These are phyloP conservation scores for Castanea crenata DNA, from an alignment of 306 rosid genomes.

Conservation along the genomic window DNA sequence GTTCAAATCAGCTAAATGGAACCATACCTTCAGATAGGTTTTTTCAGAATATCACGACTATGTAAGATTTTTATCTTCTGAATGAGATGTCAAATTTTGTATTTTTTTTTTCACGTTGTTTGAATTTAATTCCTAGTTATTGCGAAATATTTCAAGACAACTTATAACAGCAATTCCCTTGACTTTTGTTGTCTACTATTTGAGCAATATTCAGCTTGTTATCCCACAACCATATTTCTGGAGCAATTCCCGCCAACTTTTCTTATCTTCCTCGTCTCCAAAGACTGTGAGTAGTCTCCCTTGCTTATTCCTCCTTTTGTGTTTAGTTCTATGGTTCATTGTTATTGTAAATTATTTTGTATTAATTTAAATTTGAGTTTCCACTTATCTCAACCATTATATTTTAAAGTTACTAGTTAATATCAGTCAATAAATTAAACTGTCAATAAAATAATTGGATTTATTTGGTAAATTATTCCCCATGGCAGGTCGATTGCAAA, in stretches of 20 bases:
- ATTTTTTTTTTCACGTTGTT: neutral
- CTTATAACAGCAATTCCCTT: neutral
- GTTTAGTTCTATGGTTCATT: neutral
- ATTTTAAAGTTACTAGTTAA: neutral
- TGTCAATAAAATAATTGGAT: neutral
- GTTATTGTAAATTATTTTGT: neutral
- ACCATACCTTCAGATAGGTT: slow-evolving; percentile 57
- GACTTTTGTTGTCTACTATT: slow-evolving; percentile 1
- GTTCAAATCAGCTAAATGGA: slow-evolving; percentile 70
- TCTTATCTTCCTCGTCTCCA: slow-evolving; percentile 66
- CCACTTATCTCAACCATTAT: neutral
- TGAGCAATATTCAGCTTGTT: slow-evolving; percentile 50
- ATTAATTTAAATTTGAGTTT: neutral
- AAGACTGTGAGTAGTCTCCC: slow-evolving; percentile 52
- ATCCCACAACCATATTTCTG: slow-evolving; percentile 71
- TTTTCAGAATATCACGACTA: slow-evolving; percentile 67
- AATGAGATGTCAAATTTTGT: neutral
- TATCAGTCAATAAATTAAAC: slow-evolving; percentile 11
- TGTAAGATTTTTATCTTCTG: slow-evolving; percentile 56
- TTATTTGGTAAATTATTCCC: slow-evolving; percentile 17
- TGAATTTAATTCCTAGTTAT: neutral
- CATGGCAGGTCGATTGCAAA: slow-evolving; percentile 75
- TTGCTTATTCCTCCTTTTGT: slow-evolving; percentile 1
- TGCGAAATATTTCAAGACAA: neutral
- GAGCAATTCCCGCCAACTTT: slow-evolving; percentile 61